Percentiles rank a stretch among this genome's conserved stretches.
Evolutionary conservation across 306 rosid species (phyloP).

Genomic region (Trifolium fragiferum): DNA sequence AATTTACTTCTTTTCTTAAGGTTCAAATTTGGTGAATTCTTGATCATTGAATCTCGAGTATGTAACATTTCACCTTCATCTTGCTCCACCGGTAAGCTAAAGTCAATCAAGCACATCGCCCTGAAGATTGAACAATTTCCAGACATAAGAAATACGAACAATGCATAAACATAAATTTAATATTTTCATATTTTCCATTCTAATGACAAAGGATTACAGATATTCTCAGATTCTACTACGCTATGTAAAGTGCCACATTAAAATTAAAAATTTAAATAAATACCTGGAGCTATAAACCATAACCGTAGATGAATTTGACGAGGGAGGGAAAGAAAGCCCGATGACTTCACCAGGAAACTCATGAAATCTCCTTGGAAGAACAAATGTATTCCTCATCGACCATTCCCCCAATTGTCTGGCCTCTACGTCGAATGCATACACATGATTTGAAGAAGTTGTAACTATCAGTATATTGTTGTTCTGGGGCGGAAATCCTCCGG

Average conservation of each 20-base stretch:
- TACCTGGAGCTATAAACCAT: constrained; percentile 98
- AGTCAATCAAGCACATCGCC: constrained; percentile 96
- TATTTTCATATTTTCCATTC: too few relatives aligned
- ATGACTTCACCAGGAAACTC: constrained; percentile 99
- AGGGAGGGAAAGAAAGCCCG: constrained; percentile 89
- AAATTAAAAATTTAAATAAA: not conserved
- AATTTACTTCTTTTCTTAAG: constrained; percentile 61
- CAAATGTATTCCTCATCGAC: constrained; percentile 70
- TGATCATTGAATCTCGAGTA: constrained; percentile 56
- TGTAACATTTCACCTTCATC: constrained; percentile 59
- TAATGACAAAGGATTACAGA: not conserved
- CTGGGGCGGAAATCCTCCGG: constrained; percentile 89
- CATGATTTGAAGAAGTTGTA: constrained; percentile 94
- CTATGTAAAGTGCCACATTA: not conserved
- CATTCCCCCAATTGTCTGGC: constrained; percentile 87
- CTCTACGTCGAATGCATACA: constrained; percentile 88
- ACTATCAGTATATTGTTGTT: constrained; percentile 71
- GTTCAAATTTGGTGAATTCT: constrained; percentile 52
- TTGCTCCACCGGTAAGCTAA: constrained; percentile 75
- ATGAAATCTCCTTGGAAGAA: constrained; percentile 82
- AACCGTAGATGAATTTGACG: constrained; percentile 62
- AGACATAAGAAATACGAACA: constrained; percentile 39
- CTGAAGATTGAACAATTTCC: constrained; percentile 50
- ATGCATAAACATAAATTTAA: too few relatives aligned
- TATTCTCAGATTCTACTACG: not conserved